phyloP scores from a whole-genome alignment of 2,329 filamentous ascomycete genomes.

The Stylonectria norvegica region DNA sequence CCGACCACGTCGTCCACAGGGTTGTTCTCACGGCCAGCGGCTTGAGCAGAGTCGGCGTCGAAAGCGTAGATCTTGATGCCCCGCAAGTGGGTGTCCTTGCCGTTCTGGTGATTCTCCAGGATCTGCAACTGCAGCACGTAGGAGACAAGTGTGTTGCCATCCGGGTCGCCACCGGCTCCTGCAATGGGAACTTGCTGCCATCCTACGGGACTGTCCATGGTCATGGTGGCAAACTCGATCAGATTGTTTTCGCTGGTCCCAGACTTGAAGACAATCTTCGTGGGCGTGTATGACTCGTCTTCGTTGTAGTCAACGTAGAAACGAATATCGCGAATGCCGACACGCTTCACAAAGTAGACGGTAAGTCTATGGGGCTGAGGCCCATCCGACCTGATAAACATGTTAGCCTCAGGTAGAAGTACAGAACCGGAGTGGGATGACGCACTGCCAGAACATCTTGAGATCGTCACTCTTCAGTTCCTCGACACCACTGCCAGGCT shows the following conservation, averaged over 20 bases:
- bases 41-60: constrained; percentile 46
- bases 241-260: constrained; percentile 91
- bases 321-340: constrained; percentile 73
- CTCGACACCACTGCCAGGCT: constrained; percentile 74
- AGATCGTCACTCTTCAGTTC: constrained; percentile 73
- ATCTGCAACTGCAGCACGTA: constrained; percentile 90
- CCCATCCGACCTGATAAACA: constrained; percentile 63
- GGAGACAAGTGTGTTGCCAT: constrained; percentile 74
- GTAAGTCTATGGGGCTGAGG: constrained; percentile 80
- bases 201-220: constrained; percentile 73
- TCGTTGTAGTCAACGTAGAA: constrained; percentile 86
- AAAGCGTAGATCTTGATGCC: constrained; percentile 81
- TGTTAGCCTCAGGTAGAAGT: not conserved
- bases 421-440: constrained; percentile 8
- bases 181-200: constrained; percentile 80
- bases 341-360: constrained; percentile 81
- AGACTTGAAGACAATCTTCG: constrained; percentile 82
- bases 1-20: constrained; percentile 29
- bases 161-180: constrained; percentile 54
- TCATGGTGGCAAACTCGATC: constrained; percentile 79
- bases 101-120: constrained; percentile 96
- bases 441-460: constrained; percentile 74
- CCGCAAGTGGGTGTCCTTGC: constrained; percentile 96
- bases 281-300: constrained; percentile 96
- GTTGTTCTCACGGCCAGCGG: constrained; percentile 36